A percentile compares a stretch with the other conserved stretches of the same genome.
phyloP scores from a whole-genome alignment of 176 grass and related monocot genomes.

The Oryza glumipatula region DNA sequence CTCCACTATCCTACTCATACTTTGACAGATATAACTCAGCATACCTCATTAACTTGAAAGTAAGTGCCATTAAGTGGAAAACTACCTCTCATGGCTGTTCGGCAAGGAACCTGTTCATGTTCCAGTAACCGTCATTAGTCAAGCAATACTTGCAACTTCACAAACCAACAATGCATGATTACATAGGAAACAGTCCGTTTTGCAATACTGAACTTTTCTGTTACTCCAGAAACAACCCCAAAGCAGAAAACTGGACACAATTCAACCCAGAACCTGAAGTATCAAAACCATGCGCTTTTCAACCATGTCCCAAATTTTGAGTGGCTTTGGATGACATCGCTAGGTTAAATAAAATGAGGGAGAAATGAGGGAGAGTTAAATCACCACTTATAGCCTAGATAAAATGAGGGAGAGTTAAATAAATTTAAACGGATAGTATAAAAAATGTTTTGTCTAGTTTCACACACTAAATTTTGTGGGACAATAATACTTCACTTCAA shows the following conservation, averaged over 20 bases:
- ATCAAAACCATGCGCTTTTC: neutral
- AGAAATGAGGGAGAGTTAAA: too few species aligned
- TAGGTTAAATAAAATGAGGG: too few species aligned
- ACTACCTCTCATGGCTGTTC: slow-evolving; percentile 95
- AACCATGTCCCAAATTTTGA: neutral
- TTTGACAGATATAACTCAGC: slow-evolving; percentile 5
- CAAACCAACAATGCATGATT: slow-evolving; percentile 33
- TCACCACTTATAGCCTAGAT: too few species aligned
- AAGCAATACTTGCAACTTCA: slow-evolving; percentile 23
- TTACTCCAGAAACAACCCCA: too few species aligned
- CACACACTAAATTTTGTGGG: neutral
- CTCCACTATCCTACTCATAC: slow-evolving; percentile 25
- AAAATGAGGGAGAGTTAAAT: too few species aligned
- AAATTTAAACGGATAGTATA: neutral
- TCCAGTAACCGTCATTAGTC: slow-evolving; percentile 34
- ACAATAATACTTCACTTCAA: neutral
- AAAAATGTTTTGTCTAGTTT: neutral
- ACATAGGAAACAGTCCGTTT: neutral
- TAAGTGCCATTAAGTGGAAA: slow-evolving; percentile 99
- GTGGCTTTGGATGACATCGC: neutral
- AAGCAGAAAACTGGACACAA: neutral
- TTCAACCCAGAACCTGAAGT: neutral
- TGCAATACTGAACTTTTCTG: neutral
- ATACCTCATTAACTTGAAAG: slow-evolving; percentile 99
- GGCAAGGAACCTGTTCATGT: slow-evolving; percentile 80